Conservation (phyloP, 2,329 filamentous ascomycete genomes). For the Penicillium sp. region DNA sequence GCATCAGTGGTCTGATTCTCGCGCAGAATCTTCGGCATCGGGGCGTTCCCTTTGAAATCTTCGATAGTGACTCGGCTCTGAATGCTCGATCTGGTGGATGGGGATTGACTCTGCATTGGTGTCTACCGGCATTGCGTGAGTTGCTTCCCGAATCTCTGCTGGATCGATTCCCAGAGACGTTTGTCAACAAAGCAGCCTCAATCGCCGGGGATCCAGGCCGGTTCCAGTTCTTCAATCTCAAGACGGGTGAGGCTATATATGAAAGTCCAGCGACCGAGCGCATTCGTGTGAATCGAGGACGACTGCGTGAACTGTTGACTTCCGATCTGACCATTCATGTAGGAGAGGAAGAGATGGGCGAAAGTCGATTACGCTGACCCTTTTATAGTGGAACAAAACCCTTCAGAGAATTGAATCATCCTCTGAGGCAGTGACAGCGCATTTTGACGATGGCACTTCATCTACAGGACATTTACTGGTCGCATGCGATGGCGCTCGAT, state of each 20-base stretch:
- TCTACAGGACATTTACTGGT: conserved; percentile 44
- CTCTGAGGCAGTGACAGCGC: conserved; percentile 36
- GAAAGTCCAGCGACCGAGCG: conserved; percentile 43
- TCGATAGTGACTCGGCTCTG: conserved; percentile 21
- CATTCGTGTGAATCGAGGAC: conserved; percentile 46
- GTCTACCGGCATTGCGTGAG: conserved; percentile 47
- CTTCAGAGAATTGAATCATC: conserved; percentile 32
- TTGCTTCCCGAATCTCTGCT: conserved; percentile 49
- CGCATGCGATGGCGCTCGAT: conserved; percentile 49
- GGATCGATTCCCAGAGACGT: conserved; percentile 45
- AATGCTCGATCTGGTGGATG: conserved; percentile 51
- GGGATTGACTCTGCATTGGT: conserved; percentile 62
- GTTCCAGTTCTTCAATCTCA: conserved; percentile 55
- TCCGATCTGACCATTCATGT: conserved; percentile 47
- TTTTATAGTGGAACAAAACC: conserved; percentile 37
- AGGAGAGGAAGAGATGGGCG: conserved; percentile 1
- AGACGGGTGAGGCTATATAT: conserved; percentile 45
- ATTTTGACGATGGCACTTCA: conserved; percentile 46
- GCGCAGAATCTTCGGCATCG: conserved; percentile 38
- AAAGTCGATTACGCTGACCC: neutral
- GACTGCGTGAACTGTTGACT: conserved; percentile 44
- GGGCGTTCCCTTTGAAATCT: conserved; percentile 14
- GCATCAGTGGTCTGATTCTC: conserved; percentile 41
- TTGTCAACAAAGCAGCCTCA: conserved; percentile 51
- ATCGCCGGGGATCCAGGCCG: conserved; percentile 44